Evolutionary conservation across 331 rosid species (phyloP).

Genomic region (Rosa hybrid): DNA sequence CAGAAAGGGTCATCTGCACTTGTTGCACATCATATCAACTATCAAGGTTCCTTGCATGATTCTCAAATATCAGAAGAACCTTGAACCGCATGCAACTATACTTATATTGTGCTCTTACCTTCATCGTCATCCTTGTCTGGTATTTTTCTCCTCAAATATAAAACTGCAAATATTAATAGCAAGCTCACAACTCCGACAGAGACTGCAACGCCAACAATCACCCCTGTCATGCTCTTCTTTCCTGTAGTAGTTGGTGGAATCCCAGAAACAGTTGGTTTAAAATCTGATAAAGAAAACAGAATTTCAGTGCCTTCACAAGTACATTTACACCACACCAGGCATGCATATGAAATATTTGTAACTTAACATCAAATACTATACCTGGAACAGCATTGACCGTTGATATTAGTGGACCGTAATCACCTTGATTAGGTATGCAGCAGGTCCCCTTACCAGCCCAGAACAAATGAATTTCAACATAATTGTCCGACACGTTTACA

Average conservation of each 20-base stretch:
- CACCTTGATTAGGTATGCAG: conserved; percentile 28
- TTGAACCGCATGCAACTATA: background rate
- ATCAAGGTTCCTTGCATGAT: background rate
- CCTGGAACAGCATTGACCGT: conserved; percentile 26
- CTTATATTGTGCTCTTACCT: conserved; percentile 11
- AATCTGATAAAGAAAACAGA: conserved; percentile 9
- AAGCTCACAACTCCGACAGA: conserved; percentile 17
- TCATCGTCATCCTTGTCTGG: conserved; percentile 8
- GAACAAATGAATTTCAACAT: conserved; percentile 29
- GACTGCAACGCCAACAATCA: conserved; percentile 25
- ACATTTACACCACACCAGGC: background rate
- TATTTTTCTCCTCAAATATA: conserved; percentile 16
- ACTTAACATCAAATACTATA: background rate
- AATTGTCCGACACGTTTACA: conserved; percentile 22
- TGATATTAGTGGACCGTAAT: conserved; percentile 19
- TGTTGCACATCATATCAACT: too few species aligned
- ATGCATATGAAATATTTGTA: background rate
- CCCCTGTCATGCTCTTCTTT: conserved; percentile 17
- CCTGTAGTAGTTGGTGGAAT: conserved; percentile 2
- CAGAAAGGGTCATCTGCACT: too few species aligned
- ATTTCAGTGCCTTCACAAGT: background rate
- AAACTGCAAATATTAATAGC: background rate
- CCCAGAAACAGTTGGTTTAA: conserved; percentile 22
- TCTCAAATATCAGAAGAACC: background rate
- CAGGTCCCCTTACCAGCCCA: conserved; percentile 39